These are phyloP conservation scores for Coffea canephora DNA, from an alignment of 257 asterid genomes.

Conservation along the genomic window DNA sequence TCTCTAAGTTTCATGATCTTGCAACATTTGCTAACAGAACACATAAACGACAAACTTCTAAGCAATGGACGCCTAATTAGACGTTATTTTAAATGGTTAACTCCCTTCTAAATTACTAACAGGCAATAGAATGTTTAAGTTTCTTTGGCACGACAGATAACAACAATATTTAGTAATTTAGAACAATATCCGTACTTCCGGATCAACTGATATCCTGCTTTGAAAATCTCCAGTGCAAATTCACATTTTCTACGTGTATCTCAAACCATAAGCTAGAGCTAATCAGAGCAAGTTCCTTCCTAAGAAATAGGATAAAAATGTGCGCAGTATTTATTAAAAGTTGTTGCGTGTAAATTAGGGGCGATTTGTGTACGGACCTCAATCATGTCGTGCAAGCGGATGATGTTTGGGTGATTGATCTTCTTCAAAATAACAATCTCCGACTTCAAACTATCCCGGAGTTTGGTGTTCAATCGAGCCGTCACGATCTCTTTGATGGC, in stretches of 20 bases:
- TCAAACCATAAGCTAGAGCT: background rate
- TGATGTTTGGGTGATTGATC: slow-evolving; percentile 85
- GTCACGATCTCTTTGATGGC: slow-evolving; percentile 84
- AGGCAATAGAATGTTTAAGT: background rate
- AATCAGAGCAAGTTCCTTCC: background rate
- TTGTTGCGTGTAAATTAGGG: background rate
- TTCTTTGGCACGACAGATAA: background rate
- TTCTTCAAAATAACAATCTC: slow-evolving; percentile 82
- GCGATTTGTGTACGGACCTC: slow-evolving; percentile 49
- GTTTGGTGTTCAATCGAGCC: slow-evolving; percentile 55
- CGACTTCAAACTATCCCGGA: slow-evolving; percentile 76
- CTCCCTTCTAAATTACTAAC: background rate
- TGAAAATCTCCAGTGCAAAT: background rate
- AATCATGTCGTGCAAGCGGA: slow-evolving; percentile 89
- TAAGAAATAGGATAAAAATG: background rate
- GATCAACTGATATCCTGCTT: background rate
- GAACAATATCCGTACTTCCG: background rate
- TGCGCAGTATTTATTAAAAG: background rate
- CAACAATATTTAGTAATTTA: no score
- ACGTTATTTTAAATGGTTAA: no score
- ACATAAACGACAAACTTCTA: no score
- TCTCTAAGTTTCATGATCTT: background rate
- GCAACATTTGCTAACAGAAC: background rate
- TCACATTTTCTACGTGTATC: background rate
- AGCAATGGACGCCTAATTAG: background rate